A percentile compares a stretch with the other conserved stretches of the same genome.
Evolutionary conservation across 192 early-diverging fungal genomes (phyloP).

Genomic region (Backusella tarrabulga): DNA sequence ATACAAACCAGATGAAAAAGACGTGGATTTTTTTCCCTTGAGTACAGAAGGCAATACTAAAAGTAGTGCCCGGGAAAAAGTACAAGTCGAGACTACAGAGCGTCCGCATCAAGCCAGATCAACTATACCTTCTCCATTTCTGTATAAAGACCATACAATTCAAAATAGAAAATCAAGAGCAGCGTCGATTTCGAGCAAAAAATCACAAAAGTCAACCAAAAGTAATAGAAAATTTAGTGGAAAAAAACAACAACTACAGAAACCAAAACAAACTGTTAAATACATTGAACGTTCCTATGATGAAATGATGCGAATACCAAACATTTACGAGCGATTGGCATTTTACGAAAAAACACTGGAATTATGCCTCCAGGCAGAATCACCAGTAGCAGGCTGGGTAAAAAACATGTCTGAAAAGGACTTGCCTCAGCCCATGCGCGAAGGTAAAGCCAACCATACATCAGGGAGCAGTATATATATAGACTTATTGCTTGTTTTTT

Average conservation of each 20-base stretch:
- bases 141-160: not conserved
- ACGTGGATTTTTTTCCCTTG: not conserved
- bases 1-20: not conserved
- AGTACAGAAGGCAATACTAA: not conserved
- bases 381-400: conserved; percentile 4
- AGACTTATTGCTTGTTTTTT: not conserved
- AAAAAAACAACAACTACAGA: not conserved
- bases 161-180: not conserved
- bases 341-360: conserved; percentile 29
- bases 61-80: not conserved
- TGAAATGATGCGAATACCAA: conserved; percentile 32
- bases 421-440: not conserved
- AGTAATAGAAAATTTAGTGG: not conserved
- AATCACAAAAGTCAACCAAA: not conserved
- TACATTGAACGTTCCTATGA: conserved; percentile 18
- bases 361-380: conserved; percentile 19
- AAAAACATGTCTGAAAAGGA: not conserved
- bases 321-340: conserved; percentile 14
- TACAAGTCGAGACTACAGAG: not conserved
- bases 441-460: conserved; percentile 10
- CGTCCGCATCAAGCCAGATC: not conserved
- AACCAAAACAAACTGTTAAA: not conserved
- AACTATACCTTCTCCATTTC: not conserved
- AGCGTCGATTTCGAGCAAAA: conserved; percentile 2
- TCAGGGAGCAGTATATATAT: not conserved